Evolutionary conservation across 2,329 filamentous ascomycete species (phyloP), one percentile per base, ranked within the genome.

Genomic region (Grosmannia clavigera): DNA sequence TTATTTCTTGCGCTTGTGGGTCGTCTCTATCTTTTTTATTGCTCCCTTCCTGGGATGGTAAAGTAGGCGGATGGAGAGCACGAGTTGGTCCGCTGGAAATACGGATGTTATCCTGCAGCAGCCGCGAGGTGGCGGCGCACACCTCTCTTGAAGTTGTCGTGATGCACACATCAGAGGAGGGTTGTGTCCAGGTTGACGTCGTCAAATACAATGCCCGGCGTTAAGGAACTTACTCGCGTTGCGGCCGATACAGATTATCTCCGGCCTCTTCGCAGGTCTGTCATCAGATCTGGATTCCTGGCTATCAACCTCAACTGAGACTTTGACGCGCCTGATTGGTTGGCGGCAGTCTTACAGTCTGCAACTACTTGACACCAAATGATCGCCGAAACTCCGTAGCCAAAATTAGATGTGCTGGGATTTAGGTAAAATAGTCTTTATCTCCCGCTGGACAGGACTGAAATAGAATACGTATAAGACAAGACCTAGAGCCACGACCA

Each of bases 1-100:
- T 59, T 80, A 62, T 63, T 78, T 78, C 61, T 78, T 65, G 5
- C 79, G 71, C 66, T 79, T 79, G 68, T 78, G 12, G 3, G 19
- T 31, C 14, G 11, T 54, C 52, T 10, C 25, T 19, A 7, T 12
- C 3, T 19, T 3, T 43, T 46, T 12, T 14, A 29, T 56, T 29
- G 46, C 29, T 7, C 12, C 3, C 10, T 40, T 40, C 4, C 35
- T 38, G 9, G 29, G 29, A 31, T 31, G 4, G 29, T 35, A 35
- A 2, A 35, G 33, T 16, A 16, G 12, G 12, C 12, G 38, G 38
- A 40, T 14, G 16, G 38, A 16, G 14, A 31, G 46, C 19, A 43
- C 19, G 43, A 46, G 16, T 14, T 14, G 33, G 33, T 9, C 33
- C 33, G 33, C 33, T 35, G 33, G 5, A 35, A 35, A 35, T 35